Evolutionary conservation across 306 rosid species (phyloP).

Genomic region (Quercus robur): DNA sequence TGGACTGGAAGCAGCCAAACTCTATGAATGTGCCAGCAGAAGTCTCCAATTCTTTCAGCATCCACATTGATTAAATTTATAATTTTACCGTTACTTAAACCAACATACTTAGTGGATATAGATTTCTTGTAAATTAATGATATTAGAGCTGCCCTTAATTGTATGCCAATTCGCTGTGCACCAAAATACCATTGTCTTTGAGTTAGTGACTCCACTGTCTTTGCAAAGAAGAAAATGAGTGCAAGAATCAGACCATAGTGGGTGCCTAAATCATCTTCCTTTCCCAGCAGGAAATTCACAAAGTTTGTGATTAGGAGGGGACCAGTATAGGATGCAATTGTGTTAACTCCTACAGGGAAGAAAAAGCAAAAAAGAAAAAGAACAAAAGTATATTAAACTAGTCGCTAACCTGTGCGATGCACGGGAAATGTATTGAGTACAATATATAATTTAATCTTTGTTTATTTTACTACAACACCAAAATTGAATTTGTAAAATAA

Average conservation of each 20-base stretch:
- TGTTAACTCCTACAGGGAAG: slow-evolving; percentile 52
- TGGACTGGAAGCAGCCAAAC: slow-evolving; percentile 91
- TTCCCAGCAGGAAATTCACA: no score
- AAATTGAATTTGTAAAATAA: no score
- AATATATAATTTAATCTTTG: no score
- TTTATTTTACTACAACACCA: no score
- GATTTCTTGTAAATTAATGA: slow-evolving; percentile 10
- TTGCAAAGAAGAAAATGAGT: no score
- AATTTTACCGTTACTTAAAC: slow-evolving; percentile 58
- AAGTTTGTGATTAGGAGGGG: slow-evolving; percentile 38
- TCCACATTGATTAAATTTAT: slow-evolving; percentile 74
- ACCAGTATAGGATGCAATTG: slow-evolving; percentile 70
- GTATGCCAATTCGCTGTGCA: slow-evolving; percentile 69
- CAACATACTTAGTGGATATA: slow-evolving; percentile 41
- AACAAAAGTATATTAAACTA: slow-evolving; percentile 8
- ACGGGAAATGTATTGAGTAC: no score
- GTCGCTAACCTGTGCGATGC: no score
- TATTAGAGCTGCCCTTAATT: slow-evolving; percentile 66
- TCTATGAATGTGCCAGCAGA: slow-evolving; percentile 74
- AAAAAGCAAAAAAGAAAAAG: neutral
- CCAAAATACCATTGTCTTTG: slow-evolving; percentile 96
- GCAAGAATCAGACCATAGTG: no score
- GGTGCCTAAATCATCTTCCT: no score
- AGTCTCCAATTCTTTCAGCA: slow-evolving; percentile 85
- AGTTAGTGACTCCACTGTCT: slow-evolving; percentile 54